Evolutionary conservation across 2,329 filamentous ascomycete genomes (phyloP).

Genomic region (Sporothrix protearum): DNA sequence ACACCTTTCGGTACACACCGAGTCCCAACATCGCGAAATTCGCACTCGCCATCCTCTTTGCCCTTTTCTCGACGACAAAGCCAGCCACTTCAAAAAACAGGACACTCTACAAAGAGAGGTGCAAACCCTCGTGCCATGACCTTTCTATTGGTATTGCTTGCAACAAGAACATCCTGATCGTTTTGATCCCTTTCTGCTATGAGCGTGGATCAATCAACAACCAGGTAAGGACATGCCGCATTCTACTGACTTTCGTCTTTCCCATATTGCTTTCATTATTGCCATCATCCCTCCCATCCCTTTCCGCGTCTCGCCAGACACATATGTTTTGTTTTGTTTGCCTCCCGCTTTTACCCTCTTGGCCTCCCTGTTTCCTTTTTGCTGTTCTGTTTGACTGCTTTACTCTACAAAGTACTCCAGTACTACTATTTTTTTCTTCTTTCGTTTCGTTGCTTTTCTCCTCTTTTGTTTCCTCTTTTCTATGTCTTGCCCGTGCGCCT

Average conservation of each 20-base stretch:
- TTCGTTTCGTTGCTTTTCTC: not conserved
- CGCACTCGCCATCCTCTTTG: not conserved
- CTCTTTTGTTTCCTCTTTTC: conserved; percentile 12
- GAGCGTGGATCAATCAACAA: conserved; percentile 57
- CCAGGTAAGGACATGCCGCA: conserved; percentile 41
- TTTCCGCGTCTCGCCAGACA: not conserved
- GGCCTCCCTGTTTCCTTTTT: not conserved
- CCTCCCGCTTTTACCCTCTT: not conserved
- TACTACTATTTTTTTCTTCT: not conserved
- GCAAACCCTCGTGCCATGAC: not conserved
- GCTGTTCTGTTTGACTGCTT: not conserved
- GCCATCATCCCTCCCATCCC: not conserved
- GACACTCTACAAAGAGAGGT: not conserved
- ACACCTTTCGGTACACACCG: conserved; percentile 18
- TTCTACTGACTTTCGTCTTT: not conserved
- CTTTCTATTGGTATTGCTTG: conserved; percentile 15
- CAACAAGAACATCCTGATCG: conserved; percentile 3
- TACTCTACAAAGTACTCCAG: not conserved
- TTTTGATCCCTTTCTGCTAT: conserved; percentile 49
- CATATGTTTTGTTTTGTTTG: not conserved
- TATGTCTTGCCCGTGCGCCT: conserved; percentile 14
- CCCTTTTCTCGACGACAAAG: not conserved
- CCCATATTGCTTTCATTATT: not conserved
- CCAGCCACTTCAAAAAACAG: not conserved
- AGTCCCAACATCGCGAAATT: not conserved